Base-by-base conservation (phyloP, 2,329 filamentous ascomycete genomes). In the Fusarium piperis region DNA sequence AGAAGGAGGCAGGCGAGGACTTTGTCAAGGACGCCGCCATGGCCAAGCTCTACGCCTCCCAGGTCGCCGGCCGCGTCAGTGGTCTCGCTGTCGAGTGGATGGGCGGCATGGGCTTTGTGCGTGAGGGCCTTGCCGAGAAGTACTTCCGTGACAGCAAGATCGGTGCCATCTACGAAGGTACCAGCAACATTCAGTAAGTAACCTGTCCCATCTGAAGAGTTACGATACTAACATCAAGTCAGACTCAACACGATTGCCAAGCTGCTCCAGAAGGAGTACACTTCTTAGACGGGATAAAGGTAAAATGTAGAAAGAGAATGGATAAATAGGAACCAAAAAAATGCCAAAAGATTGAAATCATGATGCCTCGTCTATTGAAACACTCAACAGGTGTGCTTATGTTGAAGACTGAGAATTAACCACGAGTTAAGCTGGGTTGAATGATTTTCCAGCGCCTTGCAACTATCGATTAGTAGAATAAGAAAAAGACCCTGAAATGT, bases 131-230 rank as follows among this genome's bases (percentile, higher is more conserved):
- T 65, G 96, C 96, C 1, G 96, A 99, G 90, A 99, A 99, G 90
- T 98, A 92, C 85, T 99, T 92, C 88, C 88, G 96, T 52, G 96
- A 99, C 81, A 96, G 93, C 87, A 99, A 98, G 91, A 99, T 99
- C 78, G 96, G 96, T 11, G 94, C 94, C 72, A 98, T 98, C 76
- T 98, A 98, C 81, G 95, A 98, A 85, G 96, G 96, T 33, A 95
- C 93, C 62, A 94, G 92, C 83, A 92, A 92, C 79, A 92, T 92
- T 64, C 90, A 92, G 88, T 89, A 81, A 82, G 87, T 82, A 16
- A 18, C 55, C 18, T 56, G 32, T 8, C 46, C 13, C 12, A n/a
- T 3, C 11, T 8, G 15, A n/a, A 44, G 9, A 35, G 13, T 15
- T 38, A 30, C 11, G 36, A 33, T 15, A 35, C 69, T 78, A 73